Evolutionary conservation across 1,284 basidiomycete species (phyloP).

Genomic region (Xanthoconium separans): DNA sequence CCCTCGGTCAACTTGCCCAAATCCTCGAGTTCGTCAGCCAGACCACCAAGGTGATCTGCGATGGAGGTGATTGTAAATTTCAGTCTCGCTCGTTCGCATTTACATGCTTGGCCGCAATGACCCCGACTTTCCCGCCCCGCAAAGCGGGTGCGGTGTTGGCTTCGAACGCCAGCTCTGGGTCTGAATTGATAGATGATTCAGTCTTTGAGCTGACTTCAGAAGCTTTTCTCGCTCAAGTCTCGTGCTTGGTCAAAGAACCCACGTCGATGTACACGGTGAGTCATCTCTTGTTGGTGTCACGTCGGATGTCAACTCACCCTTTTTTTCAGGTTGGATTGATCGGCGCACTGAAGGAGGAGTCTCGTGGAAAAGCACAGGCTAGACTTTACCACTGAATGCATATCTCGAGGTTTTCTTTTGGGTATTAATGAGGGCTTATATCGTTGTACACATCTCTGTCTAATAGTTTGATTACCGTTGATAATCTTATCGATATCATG

Average conservation of each 20-base stretch:
- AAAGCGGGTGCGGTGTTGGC: too few species aligned
- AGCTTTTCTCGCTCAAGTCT: neutral
- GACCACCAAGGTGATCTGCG: neutral
- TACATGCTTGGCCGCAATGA: constrained; percentile 8
- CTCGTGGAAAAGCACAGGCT: neutral
- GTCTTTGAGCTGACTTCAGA: constrained; percentile 11
- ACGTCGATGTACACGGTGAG: constrained; percentile 2
- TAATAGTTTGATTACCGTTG: too few species aligned
- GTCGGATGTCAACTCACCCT: neutral
- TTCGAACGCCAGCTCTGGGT: neutral
- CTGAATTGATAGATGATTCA: constrained; percentile 1
- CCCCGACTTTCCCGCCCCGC: constrained; percentile 4
- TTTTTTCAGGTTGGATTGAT: constrained; percentile 6
- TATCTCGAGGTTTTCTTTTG: too few species aligned
- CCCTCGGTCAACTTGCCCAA: constrained; percentile 5
- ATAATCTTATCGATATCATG: too few species aligned
- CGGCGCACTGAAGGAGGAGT: neutral
- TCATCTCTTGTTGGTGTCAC: accelerated
- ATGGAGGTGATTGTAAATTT: constrained; percentile 10
- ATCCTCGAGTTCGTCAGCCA: constrained; percentile 11
- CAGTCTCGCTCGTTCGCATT: constrained; percentile 20
- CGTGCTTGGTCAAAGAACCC: constrained; percentile 2
- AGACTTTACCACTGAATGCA: neutral
- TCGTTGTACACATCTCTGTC: too few species aligned
- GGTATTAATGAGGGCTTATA: too few species aligned